phyloP scores from a whole-genome alignment of 2,329 filamentous ascomycete species.

The Talaromyces sp. region DNA sequence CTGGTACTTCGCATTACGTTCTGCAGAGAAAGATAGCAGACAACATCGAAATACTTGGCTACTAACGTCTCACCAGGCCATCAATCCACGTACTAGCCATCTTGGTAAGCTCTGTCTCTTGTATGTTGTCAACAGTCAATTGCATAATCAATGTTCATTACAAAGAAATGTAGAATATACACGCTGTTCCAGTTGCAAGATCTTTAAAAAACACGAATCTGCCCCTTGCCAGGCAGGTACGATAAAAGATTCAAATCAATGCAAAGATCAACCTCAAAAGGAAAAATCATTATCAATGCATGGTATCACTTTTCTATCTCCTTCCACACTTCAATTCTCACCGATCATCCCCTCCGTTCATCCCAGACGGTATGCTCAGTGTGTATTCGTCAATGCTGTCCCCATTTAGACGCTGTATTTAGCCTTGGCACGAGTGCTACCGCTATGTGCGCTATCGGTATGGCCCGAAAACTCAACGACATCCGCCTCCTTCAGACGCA shows the following conservation, averaged over 20 bases:
- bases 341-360: neutral
- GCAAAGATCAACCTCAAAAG: slow-evolving; percentile 11
- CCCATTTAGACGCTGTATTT: slow-evolving; percentile 74
- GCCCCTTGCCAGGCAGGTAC: slow-evolving; percentile 14
- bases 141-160: slow-evolving; percentile 15
- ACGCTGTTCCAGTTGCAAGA: slow-evolving; percentile 17
- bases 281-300: slow-evolving; percentile 18
- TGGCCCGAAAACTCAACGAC: slow-evolving; percentile 93
- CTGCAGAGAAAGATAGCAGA: neutral
- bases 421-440: slow-evolving; percentile 92
- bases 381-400: neutral
- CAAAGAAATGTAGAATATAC: slow-evolving; percentile 19
- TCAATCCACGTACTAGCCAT: neutral
- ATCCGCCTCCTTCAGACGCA: slow-evolving; percentile 74
- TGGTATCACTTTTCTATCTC: slow-evolving; percentile 18
- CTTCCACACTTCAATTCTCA: neutral
- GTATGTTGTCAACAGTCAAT: neutral
- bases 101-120: neutral
- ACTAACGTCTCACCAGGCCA: neutral
- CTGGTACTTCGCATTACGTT: neutral
- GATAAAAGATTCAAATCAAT: slow-evolving; percentile 14
- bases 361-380: neutral
- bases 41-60: neutral
- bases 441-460: slow-evolving; percentile 86
- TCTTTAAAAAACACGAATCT: slow-evolving; percentile 5